These are phyloP conservation scores for Candida sonorensis DNA, from an alignment of 805 yeast species.

Conservation along the genomic window DNA sequence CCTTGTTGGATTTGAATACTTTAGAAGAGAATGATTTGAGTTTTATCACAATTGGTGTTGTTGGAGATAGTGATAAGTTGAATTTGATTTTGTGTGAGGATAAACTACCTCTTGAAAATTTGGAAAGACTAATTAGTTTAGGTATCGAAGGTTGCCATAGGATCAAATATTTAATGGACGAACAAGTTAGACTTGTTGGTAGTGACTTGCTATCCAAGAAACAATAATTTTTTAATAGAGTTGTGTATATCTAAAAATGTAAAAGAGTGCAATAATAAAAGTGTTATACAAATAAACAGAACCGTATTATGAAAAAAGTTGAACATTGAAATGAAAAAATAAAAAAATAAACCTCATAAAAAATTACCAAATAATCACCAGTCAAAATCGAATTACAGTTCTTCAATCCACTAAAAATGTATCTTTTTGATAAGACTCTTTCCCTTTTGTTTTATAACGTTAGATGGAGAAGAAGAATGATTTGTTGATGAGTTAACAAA, in stretches of 20 bases:
- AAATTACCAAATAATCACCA: too few species aligned
- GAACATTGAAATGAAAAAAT: too few species aligned
- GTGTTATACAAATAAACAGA: too few species aligned
- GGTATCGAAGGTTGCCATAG: constrained; percentile 86
- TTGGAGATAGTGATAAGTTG: constrained; percentile 76
- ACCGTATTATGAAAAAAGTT: too few species aligned
- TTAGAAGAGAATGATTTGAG: constrained; percentile 83
- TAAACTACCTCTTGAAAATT: constrained; percentile 72
- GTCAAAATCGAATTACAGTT: too few species aligned
- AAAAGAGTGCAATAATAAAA: not conserved
- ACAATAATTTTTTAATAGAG: constrained; percentile 6
- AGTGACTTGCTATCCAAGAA: constrained; percentile 30
- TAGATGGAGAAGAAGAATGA: constrained; percentile 26
- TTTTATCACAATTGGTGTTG: constrained; percentile 71
- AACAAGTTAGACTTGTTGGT: constrained; percentile 73
- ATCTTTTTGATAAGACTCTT: constrained; percentile 20
- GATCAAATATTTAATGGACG: constrained; percentile 79
- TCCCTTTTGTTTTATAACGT: constrained; percentile 20
- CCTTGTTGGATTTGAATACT: constrained; percentile 75
- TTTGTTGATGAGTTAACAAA: constrained; percentile 52
- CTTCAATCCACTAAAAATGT: constrained; percentile 13
- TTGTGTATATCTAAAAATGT: not conserved
- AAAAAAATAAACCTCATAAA: too few species aligned
- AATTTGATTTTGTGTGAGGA: constrained; percentile 76
- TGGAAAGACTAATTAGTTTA: constrained; percentile 69